Conservation (phyloP, 2,329 filamentous ascomycete species). For the Pleoardoris graminearum region DNA sequence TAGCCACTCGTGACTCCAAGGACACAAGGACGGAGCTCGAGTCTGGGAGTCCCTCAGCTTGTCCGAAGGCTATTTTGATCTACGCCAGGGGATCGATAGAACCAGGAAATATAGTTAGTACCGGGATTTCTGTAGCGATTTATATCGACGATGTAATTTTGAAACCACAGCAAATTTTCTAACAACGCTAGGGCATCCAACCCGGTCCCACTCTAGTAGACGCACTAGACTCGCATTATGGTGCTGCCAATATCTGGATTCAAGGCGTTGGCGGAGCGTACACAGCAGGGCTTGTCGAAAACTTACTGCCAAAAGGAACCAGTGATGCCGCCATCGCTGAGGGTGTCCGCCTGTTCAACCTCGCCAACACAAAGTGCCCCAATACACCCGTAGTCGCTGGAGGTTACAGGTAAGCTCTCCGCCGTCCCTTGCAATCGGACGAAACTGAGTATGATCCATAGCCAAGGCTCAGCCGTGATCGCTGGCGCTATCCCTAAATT, state of each 20-base stretch:
- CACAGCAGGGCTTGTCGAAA: constrained; percentile 38
- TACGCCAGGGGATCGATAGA: constrained; percentile 33
- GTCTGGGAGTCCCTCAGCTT: constrained; percentile 18
- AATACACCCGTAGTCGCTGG: constrained; percentile 44
- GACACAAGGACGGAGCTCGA: constrained; percentile 28
- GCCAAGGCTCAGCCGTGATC: constrained; percentile 47
- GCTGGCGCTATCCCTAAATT: constrained; percentile 39
- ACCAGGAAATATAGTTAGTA: constrained; percentile 32
- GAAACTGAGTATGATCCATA: constrained; percentile 11
- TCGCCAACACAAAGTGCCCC: constrained; percentile 45
- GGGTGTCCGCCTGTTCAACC: constrained; percentile 41
- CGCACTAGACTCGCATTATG: constrained; percentile 28
- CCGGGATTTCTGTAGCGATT: background rate
- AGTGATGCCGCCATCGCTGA: constrained; percentile 37
- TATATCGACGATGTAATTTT: too few relatives aligned
- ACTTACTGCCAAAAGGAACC: constrained; percentile 39
- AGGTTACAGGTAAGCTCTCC: constrained; percentile 44
- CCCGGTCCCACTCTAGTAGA: constrained; percentile 25
- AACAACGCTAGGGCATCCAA: constrained; percentile 19
- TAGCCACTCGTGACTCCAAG: background rate
- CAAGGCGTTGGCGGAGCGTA: constrained; percentile 45
- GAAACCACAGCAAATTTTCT: background rate
- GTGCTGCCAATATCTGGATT: constrained; percentile 29
- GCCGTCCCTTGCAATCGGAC: background rate
- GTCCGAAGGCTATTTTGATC: constrained; percentile 34